phyloP scores from a whole-genome alignment of 805 yeast species.

The Teunomyces gatunensis region DNA sequence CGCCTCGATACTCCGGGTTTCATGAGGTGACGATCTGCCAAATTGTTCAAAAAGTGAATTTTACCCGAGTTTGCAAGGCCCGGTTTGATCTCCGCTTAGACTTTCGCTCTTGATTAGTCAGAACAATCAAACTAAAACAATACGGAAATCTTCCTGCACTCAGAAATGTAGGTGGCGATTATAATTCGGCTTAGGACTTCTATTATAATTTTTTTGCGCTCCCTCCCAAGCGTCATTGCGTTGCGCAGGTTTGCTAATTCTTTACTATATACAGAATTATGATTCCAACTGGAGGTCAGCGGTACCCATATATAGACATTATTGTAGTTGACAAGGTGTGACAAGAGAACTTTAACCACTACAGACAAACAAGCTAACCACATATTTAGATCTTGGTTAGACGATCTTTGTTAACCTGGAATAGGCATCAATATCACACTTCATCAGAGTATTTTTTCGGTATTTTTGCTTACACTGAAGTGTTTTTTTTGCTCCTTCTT shows the following conservation, averaged over 20 bases:
- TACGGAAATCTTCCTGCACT: neutral
- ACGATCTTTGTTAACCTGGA: neutral
- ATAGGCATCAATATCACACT: neutral
- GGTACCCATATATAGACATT: neutral
- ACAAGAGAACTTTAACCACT: neutral
- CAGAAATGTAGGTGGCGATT: neutral
- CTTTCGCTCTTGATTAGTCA: neutral
- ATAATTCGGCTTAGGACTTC: constrained; percentile 1
- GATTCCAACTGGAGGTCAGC: neutral
- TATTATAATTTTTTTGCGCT: neutral
- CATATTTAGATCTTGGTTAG: neutral
- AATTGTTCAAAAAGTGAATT: neutral
- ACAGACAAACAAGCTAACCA: neutral
- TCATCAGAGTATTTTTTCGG: neutral
- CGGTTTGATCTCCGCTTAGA: neutral
- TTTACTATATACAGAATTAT: neutral
- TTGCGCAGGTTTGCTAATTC: neutral
- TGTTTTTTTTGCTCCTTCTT: neutral
- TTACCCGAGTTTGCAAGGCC: neutral
- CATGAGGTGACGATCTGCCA: neutral
- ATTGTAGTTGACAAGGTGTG: neutral
- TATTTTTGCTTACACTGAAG: neutral
- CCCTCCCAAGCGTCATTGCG: neutral
- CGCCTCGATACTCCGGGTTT: neutral
- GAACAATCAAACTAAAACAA: neutral